These are phyloP conservation scores for Limonium bicolor DNA, from an alignment of 148 eudicot species.

Conservation along the genomic window DNA sequence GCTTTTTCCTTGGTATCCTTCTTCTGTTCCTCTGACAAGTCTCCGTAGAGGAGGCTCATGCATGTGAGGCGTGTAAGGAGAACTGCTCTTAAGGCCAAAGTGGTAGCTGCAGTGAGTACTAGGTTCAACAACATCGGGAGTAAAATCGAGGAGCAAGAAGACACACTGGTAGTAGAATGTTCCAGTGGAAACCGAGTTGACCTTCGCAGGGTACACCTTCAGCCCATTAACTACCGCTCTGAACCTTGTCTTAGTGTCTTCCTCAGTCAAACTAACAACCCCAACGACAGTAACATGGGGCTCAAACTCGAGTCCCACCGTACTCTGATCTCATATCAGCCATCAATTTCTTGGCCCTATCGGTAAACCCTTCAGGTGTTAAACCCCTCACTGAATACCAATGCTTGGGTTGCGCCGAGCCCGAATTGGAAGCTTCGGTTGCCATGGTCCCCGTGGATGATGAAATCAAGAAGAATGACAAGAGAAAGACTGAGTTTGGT, in stretches of 20 bases:
- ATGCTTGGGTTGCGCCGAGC: background rate
- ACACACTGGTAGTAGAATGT: constrained; percentile 5
- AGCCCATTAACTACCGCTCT: constrained; percentile 2
- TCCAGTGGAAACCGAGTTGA: constrained; percentile 1
- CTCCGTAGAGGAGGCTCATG: constrained; percentile 5
- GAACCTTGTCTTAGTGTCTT: background rate
- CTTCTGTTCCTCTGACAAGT: constrained; percentile 2
- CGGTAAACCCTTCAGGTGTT: background rate
- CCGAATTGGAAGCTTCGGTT: background rate
- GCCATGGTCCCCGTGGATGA: background rate
- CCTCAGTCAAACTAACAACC: constrained; percentile 1
- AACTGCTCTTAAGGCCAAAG: constrained; percentile 2
- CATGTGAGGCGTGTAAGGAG: constrained; percentile 7
- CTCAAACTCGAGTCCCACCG: constrained; percentile 6
- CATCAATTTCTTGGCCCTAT: background rate
- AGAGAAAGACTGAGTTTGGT: background rate
- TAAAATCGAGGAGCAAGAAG: constrained; percentile 1
- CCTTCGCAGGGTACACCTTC: constrained; percentile 6
- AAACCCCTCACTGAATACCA: constrained; percentile 1
- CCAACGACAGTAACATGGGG: constrained; percentile 8
- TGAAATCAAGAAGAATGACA: constrained; percentile 3
- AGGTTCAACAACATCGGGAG: constrained; percentile 2
- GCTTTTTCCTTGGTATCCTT: constrained; percentile 2
- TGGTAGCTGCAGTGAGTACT: background rate
- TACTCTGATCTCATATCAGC: background rate